Conservation (phyloP, 805 yeast species). For the Teunomyces panamensis region DNA sequence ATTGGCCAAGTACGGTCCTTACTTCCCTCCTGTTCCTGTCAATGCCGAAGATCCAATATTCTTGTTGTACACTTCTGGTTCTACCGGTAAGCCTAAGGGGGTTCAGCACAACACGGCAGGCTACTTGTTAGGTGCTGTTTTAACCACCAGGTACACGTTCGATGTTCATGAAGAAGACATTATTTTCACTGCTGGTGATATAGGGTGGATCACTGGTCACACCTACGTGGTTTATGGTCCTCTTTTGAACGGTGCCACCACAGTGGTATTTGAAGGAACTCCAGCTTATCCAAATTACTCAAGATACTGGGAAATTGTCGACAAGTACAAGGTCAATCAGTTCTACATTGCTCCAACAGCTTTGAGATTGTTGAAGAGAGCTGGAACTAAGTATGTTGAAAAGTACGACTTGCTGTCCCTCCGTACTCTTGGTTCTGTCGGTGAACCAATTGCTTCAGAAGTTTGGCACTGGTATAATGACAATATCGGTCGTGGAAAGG, state of each 20-base stretch:
- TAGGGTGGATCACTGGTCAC: conserved; percentile 99
- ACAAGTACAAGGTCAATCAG: conserved; percentile 86
- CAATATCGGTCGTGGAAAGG: conserved; percentile 82
- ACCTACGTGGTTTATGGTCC: conserved; percentile 96
- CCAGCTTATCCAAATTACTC: conserved; percentile 96
- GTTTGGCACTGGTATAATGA: conserved; percentile 98
- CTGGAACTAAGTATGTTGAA: conserved; percentile 81
- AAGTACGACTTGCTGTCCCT: conserved; percentile 81
- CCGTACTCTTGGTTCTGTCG: conserved; percentile 94
- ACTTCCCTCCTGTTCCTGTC: conserved; percentile 84
- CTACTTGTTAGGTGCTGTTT: conserved; percentile 85
- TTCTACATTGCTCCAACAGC: conserved; percentile 99
- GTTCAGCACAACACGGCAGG: conserved; percentile 95
- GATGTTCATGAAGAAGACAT: conserved; percentile 88
- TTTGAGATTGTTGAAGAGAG: conserved; percentile 80
- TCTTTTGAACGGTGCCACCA: conserved; percentile 76
- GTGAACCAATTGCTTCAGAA: conserved; percentile 98
- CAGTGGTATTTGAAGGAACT: conserved; percentile 94
- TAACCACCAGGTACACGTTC: conserved; percentile 89
- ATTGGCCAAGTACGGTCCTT: conserved; percentile 72
- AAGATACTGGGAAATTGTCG: conserved; percentile 95
- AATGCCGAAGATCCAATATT: conserved; percentile 93
- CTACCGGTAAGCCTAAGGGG: conserved; percentile 98
- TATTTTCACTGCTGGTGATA: conserved; percentile 95
- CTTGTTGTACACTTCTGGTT: conserved; percentile 94